These are phyloP conservation scores for Leccinum variabile DNA, from an alignment of 1,284 basidiomycete species.

Conservation along the genomic window DNA sequence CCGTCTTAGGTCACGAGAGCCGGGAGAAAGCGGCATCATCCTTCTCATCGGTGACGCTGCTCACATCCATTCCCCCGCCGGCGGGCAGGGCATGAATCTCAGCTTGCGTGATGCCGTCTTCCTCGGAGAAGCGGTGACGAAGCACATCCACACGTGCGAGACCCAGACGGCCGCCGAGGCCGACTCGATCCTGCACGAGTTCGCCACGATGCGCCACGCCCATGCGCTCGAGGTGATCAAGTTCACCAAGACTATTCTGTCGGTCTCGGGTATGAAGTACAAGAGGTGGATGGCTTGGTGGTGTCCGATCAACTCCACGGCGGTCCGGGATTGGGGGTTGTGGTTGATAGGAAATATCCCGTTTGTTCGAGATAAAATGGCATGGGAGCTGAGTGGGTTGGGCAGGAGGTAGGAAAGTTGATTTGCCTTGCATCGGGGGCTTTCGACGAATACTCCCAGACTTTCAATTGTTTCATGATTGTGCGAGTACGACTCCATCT, in stretches of 20 bases:
- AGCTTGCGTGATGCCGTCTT: conserved; percentile 22
- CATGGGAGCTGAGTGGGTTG: conserved; percentile 32
- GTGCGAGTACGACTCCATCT: background rate
- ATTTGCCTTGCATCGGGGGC: background rate
- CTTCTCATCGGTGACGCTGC: conserved; percentile 46
- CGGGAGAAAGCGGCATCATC: conserved; percentile 22
- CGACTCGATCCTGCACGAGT: conserved; percentile 23
- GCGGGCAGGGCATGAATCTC: conserved; percentile 52
- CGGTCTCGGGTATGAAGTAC: conserved; percentile 14
- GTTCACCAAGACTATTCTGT: conserved; percentile 27
- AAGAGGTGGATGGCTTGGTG: conserved; percentile 18
- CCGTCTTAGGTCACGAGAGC: conserved; percentile 19
- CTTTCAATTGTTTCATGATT: background rate
- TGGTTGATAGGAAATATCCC: conserved; percentile 22
- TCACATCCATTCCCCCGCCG: conserved; percentile 46
- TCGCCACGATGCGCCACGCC: conserved; percentile 19
- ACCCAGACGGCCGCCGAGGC: conserved; percentile 14
- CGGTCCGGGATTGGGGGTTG: conserved; percentile 19
- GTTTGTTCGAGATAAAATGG: conserved; percentile 17
- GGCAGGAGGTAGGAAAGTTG: conserved; percentile 5
- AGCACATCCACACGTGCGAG: background rate
- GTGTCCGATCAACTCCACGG: conserved; percentile 22
- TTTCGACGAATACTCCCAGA: background rate
- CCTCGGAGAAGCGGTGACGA: background rate
- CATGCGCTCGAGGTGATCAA: conserved; percentile 27